These are phyloP conservation scores for Taphrina wiesneri DNA, from an alignment of 1,139 yeast species.

Conservation along the genomic window DNA sequence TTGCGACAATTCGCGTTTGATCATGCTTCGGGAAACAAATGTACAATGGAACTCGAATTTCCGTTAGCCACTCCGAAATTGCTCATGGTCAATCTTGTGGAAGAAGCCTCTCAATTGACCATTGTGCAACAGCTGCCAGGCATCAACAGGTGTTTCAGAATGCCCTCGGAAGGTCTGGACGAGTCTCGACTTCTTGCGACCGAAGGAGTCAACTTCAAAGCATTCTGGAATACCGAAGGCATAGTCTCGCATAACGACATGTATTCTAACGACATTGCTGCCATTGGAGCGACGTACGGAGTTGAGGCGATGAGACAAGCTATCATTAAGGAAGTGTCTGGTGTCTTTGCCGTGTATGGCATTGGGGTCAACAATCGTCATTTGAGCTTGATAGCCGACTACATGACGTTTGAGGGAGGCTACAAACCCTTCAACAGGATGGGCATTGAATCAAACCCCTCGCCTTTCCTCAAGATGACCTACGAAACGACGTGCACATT, in stretches of 20 bases:
- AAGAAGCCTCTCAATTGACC: slow-evolving; percentile 82
- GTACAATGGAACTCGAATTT: slow-evolving; percentile 81
- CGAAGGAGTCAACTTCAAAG: slow-evolving; percentile 95
- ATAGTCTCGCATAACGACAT: slow-evolving; percentile 86
- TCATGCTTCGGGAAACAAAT: slow-evolving; percentile 86
- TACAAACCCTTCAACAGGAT: slow-evolving; percentile 96
- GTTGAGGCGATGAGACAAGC: slow-evolving; percentile 99
- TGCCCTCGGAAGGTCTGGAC: slow-evolving; percentile 62
- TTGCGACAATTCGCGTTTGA: slow-evolving; percentile 84
- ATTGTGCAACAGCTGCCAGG: slow-evolving; percentile 91
- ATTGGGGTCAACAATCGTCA: slow-evolving; percentile 91
- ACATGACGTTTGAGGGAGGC: slow-evolving; percentile 99
- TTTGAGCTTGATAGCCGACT: slow-evolving; percentile 93
- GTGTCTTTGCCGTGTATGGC: slow-evolving; percentile 89
- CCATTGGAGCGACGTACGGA: slow-evolving; percentile 89
- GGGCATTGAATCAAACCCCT: slow-evolving; percentile 93
- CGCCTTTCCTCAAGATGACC: slow-evolving; percentile 98
- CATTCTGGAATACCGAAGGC: slow-evolving; percentile 98
- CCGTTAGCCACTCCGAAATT: slow-evolving; percentile 87
- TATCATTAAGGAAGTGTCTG: slow-evolving; percentile 91
- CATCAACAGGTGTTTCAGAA: slow-evolving; percentile 92
- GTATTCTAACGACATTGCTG: slow-evolving; percentile 87
- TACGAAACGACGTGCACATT: slow-evolving; percentile 98
- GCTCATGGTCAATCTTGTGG: slow-evolving; percentile 95
- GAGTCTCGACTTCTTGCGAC: slow-evolving; percentile 71